phyloP scores from a whole-genome alignment of 805 yeast genomes.

The Candida koratica region DNA sequence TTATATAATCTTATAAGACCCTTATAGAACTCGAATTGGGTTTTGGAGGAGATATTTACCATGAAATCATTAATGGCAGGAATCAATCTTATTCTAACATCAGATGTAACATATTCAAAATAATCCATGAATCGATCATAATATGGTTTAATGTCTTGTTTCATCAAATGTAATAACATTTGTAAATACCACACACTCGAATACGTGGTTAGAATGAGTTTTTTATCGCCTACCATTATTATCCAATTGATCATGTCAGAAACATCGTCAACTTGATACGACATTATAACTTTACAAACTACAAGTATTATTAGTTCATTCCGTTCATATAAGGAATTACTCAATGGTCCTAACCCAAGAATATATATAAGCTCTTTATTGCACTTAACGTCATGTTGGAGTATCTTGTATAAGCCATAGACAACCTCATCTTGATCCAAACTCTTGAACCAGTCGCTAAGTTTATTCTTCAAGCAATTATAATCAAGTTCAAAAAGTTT shows the following conservation, averaged over 20 bases:
- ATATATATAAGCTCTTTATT: constrained; percentile 5
- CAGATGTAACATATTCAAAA: constrained; percentile 7
- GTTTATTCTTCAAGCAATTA: not conserved
- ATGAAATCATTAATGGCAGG: constrained; percentile 9
- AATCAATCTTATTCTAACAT: constrained; percentile 5
- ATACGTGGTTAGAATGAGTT: constrained; percentile 7
- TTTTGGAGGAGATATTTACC: not conserved
- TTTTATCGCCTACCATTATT: constrained; percentile 8
- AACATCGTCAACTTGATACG: not conserved
- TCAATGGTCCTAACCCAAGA: constrained; percentile 9
- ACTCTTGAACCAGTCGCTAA: not conserved
- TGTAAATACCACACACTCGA: constrained; percentile 1
- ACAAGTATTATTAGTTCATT: constrained; percentile 9
- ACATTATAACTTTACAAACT: constrained; percentile 5
- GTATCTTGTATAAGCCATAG: constrained; percentile 1
- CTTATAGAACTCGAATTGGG: constrained; percentile 10
- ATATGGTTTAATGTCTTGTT: not conserved
- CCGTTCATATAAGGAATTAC: constrained; percentile 12
- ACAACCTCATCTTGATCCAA: not conserved
- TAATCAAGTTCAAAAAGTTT: not conserved
- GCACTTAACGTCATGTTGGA: not conserved
- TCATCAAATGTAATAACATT: constrained; percentile 9
- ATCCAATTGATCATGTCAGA: constrained; percentile 13
- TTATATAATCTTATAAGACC: constrained; percentile 6
- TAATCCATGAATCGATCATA: constrained; percentile 3